Percentiles rank a stretch among this genome's conserved stretches.
Conservation (phyloP, 192 early-diverging fungal genomes). For the Coemansia sp. region DNA sequence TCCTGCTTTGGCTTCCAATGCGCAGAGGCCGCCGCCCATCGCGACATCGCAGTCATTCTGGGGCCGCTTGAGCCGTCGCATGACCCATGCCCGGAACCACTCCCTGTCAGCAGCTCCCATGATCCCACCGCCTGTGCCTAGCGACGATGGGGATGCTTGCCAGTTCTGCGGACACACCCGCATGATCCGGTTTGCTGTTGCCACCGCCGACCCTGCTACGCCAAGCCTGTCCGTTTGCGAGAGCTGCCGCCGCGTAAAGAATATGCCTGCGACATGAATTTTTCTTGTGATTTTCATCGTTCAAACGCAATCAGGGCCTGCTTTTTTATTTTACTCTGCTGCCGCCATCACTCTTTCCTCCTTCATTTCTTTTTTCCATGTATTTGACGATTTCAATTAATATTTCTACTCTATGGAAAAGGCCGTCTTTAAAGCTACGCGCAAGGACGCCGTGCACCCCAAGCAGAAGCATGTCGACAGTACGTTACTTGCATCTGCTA, state of each 20-base stretch:
- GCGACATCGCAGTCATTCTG: slow-evolving; percentile 27
- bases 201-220: slow-evolving; percentile 3
- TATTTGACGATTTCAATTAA: not conserved
- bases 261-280: slow-evolving; percentile 15
- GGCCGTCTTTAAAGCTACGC: slow-evolving; percentile 56
- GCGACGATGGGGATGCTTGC: slow-evolving; percentile 13
- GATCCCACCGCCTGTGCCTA: slow-evolving; percentile 2
- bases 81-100: slow-evolving; percentile 25
- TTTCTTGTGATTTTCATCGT: not conserved
- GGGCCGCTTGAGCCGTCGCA: slow-evolving; percentile 26
- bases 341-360: slow-evolving; percentile 1
- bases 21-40: not conserved
- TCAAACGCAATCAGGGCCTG: not conserved
- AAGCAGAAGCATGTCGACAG: slow-evolving; percentile 58
- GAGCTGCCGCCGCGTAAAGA: slow-evolving; percentile 38
- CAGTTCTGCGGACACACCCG: slow-evolving; percentile 30
- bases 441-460: slow-evolving; percentile 53
- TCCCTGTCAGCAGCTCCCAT: not conserved
- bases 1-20: not conserved
- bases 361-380: not conserved
- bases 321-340: not conserved
- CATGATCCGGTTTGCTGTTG: slow-evolving; percentile 43
- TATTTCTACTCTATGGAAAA: slow-evolving; percentile 49
- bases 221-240: slow-evolving; percentile 36
- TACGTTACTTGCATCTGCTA: slow-evolving; percentile 21